phyloP scores from a whole-genome alignment of 2,329 filamentous ascomycete genomes.

The Pyricularia grisea region DNA sequence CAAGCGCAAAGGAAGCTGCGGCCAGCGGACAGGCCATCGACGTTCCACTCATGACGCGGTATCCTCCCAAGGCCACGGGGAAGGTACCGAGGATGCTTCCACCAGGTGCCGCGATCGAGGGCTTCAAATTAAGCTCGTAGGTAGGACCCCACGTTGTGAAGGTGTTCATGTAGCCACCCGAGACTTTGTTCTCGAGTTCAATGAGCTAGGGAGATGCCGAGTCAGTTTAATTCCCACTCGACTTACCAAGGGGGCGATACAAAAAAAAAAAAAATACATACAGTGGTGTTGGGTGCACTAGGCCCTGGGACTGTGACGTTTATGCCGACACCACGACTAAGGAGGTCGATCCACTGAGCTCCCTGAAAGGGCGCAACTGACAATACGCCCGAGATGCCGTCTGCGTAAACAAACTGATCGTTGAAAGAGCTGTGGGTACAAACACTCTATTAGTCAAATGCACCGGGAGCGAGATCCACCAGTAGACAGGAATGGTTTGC shows the following conservation, averaged over 20 bases:
- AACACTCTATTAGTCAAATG: no score
- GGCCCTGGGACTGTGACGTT: conserved; percentile 14
- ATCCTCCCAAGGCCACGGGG: conserved; percentile 1
- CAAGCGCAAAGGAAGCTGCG: neutral
- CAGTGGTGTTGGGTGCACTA: no score
- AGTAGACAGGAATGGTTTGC: neutral
- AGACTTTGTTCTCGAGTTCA: neutral
- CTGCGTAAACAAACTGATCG: neutral
- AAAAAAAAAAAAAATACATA: no score
- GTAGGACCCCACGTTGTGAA: conserved; percentile 2
- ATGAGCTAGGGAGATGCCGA: conserved; percentile 18
- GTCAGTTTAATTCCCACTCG: conserved; percentile 10
- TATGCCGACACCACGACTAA: conserved; percentile 20
- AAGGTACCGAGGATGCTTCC: neutral
- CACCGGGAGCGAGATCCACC: no score
- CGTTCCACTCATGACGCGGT: conserved; percentile 1
- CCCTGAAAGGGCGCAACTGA: neutral
- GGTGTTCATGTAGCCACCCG: neutral
- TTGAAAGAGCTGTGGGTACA: neutral
- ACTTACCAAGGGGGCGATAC: conserved; percentile 17
- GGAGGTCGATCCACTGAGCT: conserved; percentile 26
- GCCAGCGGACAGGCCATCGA: conserved; percentile 2
- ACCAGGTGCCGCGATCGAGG: conserved; percentile 8
- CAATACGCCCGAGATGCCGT: neutral
- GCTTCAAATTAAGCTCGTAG: conserved; percentile 2